These are phyloP conservation scores for Ramularia collo-cygni DNA, from an alignment of 2,329 filamentous ascomycete genomes.

Conservation along the genomic window DNA sequence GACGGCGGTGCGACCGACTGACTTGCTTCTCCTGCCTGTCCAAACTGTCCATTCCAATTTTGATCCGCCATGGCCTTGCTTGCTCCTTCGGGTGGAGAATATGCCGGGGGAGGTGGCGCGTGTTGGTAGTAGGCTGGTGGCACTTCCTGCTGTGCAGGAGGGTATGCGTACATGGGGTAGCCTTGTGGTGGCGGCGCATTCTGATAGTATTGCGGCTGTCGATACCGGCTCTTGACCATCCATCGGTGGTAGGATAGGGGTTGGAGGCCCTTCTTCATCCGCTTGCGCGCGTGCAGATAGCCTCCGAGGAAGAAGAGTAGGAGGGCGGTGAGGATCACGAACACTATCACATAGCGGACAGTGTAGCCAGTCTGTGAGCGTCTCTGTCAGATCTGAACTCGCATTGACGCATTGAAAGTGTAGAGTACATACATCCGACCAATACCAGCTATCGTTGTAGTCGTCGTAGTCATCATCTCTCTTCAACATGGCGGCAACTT, in stretches of 20 bases:
- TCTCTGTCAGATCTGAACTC: conserved; percentile 1
- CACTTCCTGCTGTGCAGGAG: conserved; percentile 23
- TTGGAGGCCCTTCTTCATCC: conserved; percentile 58
- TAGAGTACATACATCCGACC: conserved; percentile 7
- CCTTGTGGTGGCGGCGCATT: conserved; percentile 16
- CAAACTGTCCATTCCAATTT: conserved; percentile 13
- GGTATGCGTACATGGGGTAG: conserved; percentile 22
- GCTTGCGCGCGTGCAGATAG: conserved; percentile 61
- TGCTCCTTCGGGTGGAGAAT: conserved; percentile 30
- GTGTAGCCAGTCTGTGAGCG: conserved; percentile 37
- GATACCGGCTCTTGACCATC: conserved; percentile 24
- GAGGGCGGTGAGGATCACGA: conserved; percentile 52
- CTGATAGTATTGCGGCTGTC: conserved; percentile 10
- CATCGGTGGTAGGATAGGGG: conserved; percentile 63
- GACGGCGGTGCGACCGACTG: conserved; percentile 14
- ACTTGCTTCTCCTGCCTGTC: conserved; percentile 12
- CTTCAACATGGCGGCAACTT: too few relatives aligned
- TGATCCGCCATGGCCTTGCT: conserved; percentile 32
- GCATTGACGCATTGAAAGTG: too few relatives aligned
- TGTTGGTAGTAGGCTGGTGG: conserved; percentile 30
- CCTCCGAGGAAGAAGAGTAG: conserved; percentile 59
- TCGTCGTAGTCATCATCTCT: conserved; percentile 1
- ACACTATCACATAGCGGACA: conserved; percentile 66
- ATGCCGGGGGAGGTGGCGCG: conserved; percentile 29
- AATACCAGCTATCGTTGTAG: conserved; percentile 6